A percentile compares a stretch with the other conserved stretches of the same genome.
These are phyloP conservation scores for Cornus kousa DNA, from an alignment of 148 eudicot genomes.

Conservation along the genomic window DNA sequence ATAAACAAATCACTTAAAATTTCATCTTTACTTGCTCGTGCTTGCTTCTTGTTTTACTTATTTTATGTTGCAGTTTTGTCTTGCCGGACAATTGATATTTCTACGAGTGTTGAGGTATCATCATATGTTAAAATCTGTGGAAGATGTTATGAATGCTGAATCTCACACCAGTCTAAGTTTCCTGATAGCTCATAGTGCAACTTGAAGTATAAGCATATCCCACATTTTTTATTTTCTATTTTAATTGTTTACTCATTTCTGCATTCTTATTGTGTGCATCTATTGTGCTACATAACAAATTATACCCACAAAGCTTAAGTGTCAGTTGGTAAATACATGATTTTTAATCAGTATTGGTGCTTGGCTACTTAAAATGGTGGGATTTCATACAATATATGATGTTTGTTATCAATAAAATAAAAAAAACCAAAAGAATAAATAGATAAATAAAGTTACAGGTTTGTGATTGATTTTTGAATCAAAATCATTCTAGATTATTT, in stretches of 20 bases:
- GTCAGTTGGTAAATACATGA: background rate
- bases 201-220: background rate
- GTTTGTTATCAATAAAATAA: too few relatives aligned
- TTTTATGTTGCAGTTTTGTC: too few relatives aligned
- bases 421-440: too few relatives aligned
- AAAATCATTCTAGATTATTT: conserved; percentile 1
- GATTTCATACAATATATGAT: background rate
- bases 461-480: conserved; percentile 1
- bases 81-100: too few relatives aligned
- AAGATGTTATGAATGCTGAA: background rate
- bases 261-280: background rate
- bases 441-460: background rate
- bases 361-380: conserved; percentile 12
- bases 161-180: too few relatives aligned
- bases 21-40: background rate
- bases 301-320: background rate
- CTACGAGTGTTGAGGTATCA: too few relatives aligned
- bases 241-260: background rate
- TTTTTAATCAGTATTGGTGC: background rate
- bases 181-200: background rate
- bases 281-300: background rate
- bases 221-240: background rate
- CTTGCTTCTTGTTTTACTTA: too few relatives aligned
- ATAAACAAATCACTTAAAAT: too few relatives aligned
- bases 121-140: too few relatives aligned